These are phyloP conservation scores for Atkinsonella texensis DNA, from an alignment of 2,329 filamentous ascomycete genomes.

Conservation along the genomic window DNA sequence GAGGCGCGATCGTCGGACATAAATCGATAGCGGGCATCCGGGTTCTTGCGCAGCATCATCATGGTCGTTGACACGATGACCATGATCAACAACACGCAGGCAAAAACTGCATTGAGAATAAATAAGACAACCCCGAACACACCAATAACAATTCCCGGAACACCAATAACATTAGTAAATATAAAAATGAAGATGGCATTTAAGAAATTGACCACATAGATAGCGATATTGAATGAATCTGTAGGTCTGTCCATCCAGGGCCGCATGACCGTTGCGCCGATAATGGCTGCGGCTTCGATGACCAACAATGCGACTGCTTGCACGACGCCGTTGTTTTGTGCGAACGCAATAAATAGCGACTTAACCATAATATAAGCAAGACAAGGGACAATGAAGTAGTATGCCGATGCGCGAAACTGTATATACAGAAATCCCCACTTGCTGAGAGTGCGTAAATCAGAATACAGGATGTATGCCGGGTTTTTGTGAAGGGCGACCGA, in stretches of 20 bases:
- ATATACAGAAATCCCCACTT: conserved; percentile 97
- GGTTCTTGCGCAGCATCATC: conserved; percentile 79
- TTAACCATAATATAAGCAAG: conserved; percentile 70
- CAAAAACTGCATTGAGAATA: conserved; percentile 71
- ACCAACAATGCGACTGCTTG: conserved; percentile 74
- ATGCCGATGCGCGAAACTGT: conserved; percentile 85
- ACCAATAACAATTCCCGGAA: conserved; percentile 70
- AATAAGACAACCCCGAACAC: conserved; percentile 83
- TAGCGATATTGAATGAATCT: conserved; percentile 88
- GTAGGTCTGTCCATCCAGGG: conserved; percentile 99
- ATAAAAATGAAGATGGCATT: conserved; percentile 3
- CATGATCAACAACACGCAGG: conserved; percentile 68
- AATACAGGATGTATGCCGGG: conserved; percentile 90
- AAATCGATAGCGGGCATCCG: conserved; percentile 82
- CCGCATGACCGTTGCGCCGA: conserved; percentile 63
- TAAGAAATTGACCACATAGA: conserved; percentile 63
- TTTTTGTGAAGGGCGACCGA: conserved; percentile 88
- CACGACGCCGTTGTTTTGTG: conserved; percentile 53
- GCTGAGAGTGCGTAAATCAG: conserved; percentile 81
- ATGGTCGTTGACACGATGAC: conserved; percentile 46
- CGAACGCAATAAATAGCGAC: conserved; percentile 73
- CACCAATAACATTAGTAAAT: conserved; percentile 55
- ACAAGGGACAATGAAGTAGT: conserved; percentile 80
- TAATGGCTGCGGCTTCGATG: conserved; percentile 65
- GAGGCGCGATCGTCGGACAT: conserved; percentile 92